Conservation (phyloP, 139 green algal genomes). For the Klebsormidium nitens region DNA sequence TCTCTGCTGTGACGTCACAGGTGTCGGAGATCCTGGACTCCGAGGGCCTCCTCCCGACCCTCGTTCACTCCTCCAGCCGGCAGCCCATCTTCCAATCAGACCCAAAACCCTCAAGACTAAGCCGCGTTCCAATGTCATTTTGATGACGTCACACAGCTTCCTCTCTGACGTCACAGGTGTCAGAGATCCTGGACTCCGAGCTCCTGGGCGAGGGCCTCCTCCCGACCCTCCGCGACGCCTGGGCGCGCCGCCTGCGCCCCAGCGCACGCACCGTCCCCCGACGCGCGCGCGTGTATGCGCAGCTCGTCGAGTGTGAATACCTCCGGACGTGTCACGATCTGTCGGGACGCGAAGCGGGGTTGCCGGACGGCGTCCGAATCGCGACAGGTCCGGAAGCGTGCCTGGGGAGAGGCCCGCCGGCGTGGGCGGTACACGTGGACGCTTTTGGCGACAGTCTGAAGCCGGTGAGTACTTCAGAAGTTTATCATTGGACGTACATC, state of each 20-base stretch:
- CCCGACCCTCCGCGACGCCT: constrained; percentile 18
- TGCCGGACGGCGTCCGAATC: too few species aligned
- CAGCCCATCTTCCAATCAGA: constrained; percentile 17
- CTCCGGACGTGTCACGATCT: not conserved
- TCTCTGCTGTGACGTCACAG: too few species aligned
- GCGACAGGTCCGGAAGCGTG: too few species aligned
- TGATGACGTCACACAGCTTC: too few species aligned
- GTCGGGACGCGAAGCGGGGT: too few species aligned
- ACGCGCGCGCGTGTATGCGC: constrained; percentile 9
- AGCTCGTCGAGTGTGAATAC: constrained; percentile 3
- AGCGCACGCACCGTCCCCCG: constrained; percentile 6
- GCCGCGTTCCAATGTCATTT: too few species aligned
- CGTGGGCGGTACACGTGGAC: not conserved
- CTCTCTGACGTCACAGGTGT: constrained; percentile 18
- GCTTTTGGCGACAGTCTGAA: not conserved
- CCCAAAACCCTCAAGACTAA: too few species aligned
- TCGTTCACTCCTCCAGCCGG: constrained; percentile 17
- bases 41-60: constrained; percentile 28
- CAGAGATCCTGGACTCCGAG: constrained; percentile 39
- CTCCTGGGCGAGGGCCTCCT: constrained; percentile 33
- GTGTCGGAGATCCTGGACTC: constrained; percentile 40
- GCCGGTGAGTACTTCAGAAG: not conserved
- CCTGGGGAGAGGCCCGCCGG: too few species aligned
- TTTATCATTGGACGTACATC: constrained; percentile 6
- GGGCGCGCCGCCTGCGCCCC: constrained; percentile 11